Evolutionary conservation across 2,329 filamentous ascomycete genomes (phyloP).

Genomic region (Penicillium sp.): DNA sequence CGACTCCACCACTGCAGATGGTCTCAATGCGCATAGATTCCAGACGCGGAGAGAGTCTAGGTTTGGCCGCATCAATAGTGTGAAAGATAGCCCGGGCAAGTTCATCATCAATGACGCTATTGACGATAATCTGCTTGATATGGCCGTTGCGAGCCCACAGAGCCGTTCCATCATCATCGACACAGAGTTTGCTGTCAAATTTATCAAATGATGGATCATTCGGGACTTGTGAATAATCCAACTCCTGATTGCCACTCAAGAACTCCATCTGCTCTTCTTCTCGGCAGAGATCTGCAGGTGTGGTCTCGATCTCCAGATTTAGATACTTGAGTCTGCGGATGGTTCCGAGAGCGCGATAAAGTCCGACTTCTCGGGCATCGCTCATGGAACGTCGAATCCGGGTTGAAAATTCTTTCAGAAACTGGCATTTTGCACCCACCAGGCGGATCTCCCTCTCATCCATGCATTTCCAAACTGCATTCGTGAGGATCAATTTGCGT

Average conservation of each 20-base stretch:
- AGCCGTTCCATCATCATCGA: background rate
- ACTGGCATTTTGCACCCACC: background rate
- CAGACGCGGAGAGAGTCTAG: too few species aligned
- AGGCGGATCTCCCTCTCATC: background rate
- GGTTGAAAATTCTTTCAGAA: background rate
- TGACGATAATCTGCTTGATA: background rate
- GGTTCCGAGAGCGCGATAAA: slow-evolving; percentile 1
- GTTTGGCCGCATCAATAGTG: background rate
- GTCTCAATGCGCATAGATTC: too few species aligned
- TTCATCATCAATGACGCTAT: background rate
- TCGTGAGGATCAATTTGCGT: background rate
- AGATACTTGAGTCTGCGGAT: background rate
- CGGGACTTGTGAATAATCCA: background rate
- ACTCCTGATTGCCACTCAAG: background rate
- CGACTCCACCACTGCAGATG: too few species aligned
- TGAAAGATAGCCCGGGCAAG: slow-evolving; percentile 1
- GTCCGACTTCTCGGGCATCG: background rate
- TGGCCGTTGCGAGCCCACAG: background rate
- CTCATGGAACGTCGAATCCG: background rate
- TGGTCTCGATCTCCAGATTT: background rate
- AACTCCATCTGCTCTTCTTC: background rate
- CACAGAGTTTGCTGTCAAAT: background rate
- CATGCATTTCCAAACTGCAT: background rate
- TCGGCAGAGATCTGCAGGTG: background rate
- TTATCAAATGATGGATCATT: background rate